Base-by-base conservation (phyloP, 352 stramenopile species). In the Phytophthora lateralis region DNA sequence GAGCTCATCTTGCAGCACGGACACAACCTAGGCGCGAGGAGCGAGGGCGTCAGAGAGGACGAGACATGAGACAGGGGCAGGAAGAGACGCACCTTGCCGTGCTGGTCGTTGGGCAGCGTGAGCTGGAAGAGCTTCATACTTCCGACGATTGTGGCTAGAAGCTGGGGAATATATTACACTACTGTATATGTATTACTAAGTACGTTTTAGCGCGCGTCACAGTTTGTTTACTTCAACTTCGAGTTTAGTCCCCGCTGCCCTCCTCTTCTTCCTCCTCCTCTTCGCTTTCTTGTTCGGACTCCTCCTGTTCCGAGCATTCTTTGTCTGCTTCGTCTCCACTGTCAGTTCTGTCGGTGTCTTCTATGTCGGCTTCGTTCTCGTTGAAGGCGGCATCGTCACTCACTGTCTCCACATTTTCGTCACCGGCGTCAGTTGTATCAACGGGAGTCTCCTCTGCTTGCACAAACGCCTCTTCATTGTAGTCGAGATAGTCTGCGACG, bases 61-160 rank as follows among this genome's bases (percentile, higher is more conserved):
- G 37, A 55, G 35, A 39, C 7, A 32, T 17, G 34, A 10, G 7
- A 21, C n/a, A 10, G 2, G 5, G 27, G 45, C 27, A 29, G 0
- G 17, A 5, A 0, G 18, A 21, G 9, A 21, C 60, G 11, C 32
- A 86, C 83, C 64, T 90, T 89, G 67, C 77, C 66, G 44, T 94
- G 83, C 69, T 91, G 82, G 39, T 94, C 83, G 56, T 94, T 93
- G 20, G 85, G 85, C 42, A 94, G 73, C 59, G 85, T 94, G 46
- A 94, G 82, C 71, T 94, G 85, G 78, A 94, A 94, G 62, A 94
- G 85, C 83, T 94, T 94, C 85, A 93, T 94, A 11, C 27, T 11
- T 32, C 1, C 27, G 27, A 32, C 27, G 21, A 24, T 32, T 32
- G 27, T 11, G 27, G 7, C 27, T 32, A 5, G 2, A 32, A 12